Evolutionary conservation across 108 stramenopile genomes (phyloP).

Genomic region (Discostella pseudostelligera): DNA sequence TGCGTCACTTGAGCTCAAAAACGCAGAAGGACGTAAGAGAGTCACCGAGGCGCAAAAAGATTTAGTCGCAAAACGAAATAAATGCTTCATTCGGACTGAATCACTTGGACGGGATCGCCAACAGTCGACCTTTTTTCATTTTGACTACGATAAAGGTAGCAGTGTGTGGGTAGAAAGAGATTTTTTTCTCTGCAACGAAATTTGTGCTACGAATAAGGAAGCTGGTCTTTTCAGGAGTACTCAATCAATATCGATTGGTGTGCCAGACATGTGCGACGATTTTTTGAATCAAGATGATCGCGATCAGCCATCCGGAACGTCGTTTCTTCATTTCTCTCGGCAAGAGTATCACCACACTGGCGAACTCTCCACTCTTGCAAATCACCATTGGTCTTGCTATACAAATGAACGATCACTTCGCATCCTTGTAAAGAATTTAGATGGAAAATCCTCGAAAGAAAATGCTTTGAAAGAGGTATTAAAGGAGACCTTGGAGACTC

Average conservation of each 20-base stretch:
- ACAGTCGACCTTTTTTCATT: constrained; percentile 69
- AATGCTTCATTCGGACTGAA: constrained; percentile 81
- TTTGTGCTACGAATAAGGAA: constrained; percentile 27
- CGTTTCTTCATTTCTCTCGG: constrained; percentile 58
- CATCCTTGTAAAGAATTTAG: constrained; percentile 68
- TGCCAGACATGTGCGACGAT: constrained; percentile 66
- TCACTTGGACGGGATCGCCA: constrained; percentile 75
- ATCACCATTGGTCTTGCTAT: constrained; percentile 75
- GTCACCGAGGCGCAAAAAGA: constrained; percentile 86
- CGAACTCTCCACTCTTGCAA: constrained; percentile 47
- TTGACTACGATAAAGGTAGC: constrained; percentile 69
- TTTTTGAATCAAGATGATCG: constrained; percentile 45
- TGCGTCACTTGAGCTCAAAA: constrained; percentile 78
- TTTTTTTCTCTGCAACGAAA: constrained; percentile 35
- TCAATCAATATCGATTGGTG: constrained; percentile 49
- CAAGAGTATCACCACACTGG: constrained; percentile 79
- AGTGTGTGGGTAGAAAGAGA: constrained; percentile 81
- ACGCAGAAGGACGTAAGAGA: constrained; percentile 73
- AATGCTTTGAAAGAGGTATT: constrained; percentile 63
- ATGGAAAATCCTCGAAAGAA: constrained; percentile 64
- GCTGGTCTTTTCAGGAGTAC: constrained; percentile 38
- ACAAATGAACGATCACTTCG: constrained; percentile 71
- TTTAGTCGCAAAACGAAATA: constrained; percentile 76
- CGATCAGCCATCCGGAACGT: constrained; percentile 25
- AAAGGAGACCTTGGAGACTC: constrained; percentile 73